phyloP scores from a whole-genome alignment of 148 eudicot genomes.

The Silene uniflora region DNA sequence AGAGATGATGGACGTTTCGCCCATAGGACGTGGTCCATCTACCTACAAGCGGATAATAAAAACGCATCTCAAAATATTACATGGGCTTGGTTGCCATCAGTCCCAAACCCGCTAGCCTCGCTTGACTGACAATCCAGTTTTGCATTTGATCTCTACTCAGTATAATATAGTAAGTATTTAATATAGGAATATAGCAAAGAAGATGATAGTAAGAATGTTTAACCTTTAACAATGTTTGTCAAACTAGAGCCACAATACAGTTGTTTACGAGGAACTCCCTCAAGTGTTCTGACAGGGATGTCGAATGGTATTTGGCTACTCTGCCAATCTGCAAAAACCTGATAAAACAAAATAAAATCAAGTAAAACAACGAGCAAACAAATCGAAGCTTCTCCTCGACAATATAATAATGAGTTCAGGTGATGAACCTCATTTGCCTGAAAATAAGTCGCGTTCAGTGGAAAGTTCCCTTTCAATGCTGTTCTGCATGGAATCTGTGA shows the following conservation, averaged over 20 bases:
- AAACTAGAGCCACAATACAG: constrained; percentile 24
- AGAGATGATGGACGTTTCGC: no score
- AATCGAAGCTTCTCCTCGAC: neutral
- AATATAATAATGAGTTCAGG: neutral
- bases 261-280: constrained; percentile 3
- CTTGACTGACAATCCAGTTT: neutral
- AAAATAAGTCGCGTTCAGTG: constrained; percentile 50
- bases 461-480: constrained; percentile 46
- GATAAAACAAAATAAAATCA: neutral
- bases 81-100: neutral
- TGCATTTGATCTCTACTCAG: neutral
- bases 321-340: constrained; percentile 30
- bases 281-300: constrained; percentile 19
- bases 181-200: neutral
- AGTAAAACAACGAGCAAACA: neutral
- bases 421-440: constrained; percentile 45
- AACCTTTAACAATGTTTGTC: constrained; percentile 18
- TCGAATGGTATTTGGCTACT: constrained; percentile 23
- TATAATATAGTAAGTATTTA: no score
- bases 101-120: neutral
- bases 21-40: no score
- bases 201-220: neutral
- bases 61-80: neutral
- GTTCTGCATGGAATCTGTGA: constrained; percentile 44
- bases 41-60: neutral